Evolutionary conservation across 176 grass and related monocot species (phyloP).

Genomic region (Oryza officinalis): DNA sequence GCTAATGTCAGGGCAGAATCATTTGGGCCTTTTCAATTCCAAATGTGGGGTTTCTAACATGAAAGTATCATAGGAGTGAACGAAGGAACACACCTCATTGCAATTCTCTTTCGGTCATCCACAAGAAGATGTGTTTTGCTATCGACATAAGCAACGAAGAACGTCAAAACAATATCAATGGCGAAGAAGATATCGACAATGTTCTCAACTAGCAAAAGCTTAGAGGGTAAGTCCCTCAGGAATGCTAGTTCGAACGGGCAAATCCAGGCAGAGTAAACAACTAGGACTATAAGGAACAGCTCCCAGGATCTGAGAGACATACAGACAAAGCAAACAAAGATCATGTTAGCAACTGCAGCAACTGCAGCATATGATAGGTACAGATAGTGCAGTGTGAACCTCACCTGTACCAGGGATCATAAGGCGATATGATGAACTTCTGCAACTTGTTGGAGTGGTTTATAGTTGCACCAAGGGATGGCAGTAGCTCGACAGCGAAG

Average conservation of each 20-base stretch:
- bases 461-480: conserved; percentile 78
- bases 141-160: conserved; percentile 88
- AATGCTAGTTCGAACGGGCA: conserved; percentile 96
- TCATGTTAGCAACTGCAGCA: conserved; percentile 47
- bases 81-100: conserved; percentile 54
- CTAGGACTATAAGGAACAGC: conserved; percentile 76
- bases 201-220: conserved; percentile 72
- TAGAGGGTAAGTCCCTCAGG: conserved; percentile 61
- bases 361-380: conserved; percentile 19
- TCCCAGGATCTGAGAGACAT: conserved; percentile 76
- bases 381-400: conserved; percentile 17
- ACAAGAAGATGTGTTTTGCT: conserved; percentile 78
- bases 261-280: conserved; percentile 90
- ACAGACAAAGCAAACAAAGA: conserved; percentile 44
- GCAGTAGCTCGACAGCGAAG: conserved; percentile 67
- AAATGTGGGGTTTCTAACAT: conserved; percentile 6
- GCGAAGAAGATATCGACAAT: conserved; percentile 82
- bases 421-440: conserved; percentile 77
- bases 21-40: not conserved
- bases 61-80: conserved; percentile 23
- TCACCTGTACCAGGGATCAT: conserved; percentile 82
- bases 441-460: conserved; percentile 67
- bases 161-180: conserved; percentile 89
- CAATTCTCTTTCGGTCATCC: conserved; percentile 78
- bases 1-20: conserved; percentile 10